Conservation (phyloP, 495 filamentous ascomycete species). For the Aspergillus biplanus region DNA sequence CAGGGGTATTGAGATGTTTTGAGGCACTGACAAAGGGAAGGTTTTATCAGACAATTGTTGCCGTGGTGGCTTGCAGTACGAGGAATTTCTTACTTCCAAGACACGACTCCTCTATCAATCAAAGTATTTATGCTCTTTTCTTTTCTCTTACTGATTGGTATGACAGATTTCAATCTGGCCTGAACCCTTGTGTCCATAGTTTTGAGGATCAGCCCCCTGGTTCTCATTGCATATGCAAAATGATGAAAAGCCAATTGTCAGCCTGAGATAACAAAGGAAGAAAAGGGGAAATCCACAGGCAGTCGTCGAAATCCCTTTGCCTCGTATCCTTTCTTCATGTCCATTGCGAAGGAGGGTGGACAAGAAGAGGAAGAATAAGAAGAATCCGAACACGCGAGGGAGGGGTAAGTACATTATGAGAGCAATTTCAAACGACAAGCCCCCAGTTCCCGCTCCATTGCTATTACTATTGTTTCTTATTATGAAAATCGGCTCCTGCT, state of each 20-base stretch:
- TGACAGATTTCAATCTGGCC: conserved; percentile 6
- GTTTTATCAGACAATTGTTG: background rate
- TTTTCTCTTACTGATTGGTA: conserved; percentile 3
- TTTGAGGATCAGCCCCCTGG: conserved; percentile 20
- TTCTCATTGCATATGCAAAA: conserved; percentile 19
- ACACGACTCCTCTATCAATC: background rate
- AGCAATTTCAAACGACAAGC: conserved; percentile 7
- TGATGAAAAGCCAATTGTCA: conserved; percentile 23
- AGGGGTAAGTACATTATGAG: background rate
- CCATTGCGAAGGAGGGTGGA: no score
- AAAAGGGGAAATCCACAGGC: background rate
- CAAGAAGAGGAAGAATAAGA: no score
- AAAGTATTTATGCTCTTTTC: background rate
- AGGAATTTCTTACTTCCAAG: background rate
- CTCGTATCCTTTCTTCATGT: background rate
- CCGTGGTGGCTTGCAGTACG: background rate
- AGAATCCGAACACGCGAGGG: background rate
- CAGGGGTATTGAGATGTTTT: background rate
- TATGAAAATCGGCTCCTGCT: no score
- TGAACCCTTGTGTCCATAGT: conserved; percentile 4
- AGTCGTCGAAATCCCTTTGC: background rate
- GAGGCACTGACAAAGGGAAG: no score
- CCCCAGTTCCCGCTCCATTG: background rate
- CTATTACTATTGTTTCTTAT: no score
- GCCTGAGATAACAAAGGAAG: conserved; percentile 14